Evolutionary conservation across 371 early-diverging fungal genomes (phyloP).

Genomic region (Gilbertella persicaria): DNA sequence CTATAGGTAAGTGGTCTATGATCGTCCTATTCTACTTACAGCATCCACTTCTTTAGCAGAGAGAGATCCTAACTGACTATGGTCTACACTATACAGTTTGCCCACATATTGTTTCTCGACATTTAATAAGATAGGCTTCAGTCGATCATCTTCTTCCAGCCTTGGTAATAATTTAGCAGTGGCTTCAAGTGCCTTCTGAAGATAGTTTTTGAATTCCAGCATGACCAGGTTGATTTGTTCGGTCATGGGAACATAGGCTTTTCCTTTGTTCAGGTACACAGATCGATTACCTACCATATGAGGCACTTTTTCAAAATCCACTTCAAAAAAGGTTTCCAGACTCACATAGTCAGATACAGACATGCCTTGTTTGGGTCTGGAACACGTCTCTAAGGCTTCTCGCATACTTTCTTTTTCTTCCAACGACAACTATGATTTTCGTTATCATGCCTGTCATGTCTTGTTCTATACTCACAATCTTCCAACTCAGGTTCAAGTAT

Average conservation of each 20-base stretch:
- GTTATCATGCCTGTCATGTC: background rate
- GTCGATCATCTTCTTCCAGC: slow-evolving; percentile 93
- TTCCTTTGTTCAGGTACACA: slow-evolving; percentile 76
- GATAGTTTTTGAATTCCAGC: slow-evolving; percentile 70
- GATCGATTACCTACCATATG: slow-evolving; percentile 72
- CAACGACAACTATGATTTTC: slow-evolving; percentile 6
- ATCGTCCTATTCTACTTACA: slow-evolving; percentile 29
- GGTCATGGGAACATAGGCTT: slow-evolving; percentile 81
- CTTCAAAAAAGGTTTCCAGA: slow-evolving; percentile 57
- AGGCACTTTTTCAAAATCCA: slow-evolving; percentile 86
- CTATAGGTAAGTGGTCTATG: background rate
- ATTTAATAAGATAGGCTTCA: slow-evolving; percentile 84
- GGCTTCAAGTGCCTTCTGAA: slow-evolving; percentile 30
- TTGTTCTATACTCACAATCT: slow-evolving; percentile 38
- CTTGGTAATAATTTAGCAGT: slow-evolving; percentile 77
- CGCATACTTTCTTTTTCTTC: slow-evolving; percentile 24
- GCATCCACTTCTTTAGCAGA: slow-evolving; percentile 66
- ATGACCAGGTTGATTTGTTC: slow-evolving; percentile 78
- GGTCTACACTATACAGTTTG: slow-evolving; percentile 50
- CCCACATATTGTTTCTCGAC: slow-evolving; percentile 85
- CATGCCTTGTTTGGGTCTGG: slow-evolving; percentile 6
- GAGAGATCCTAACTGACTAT: slow-evolving; percentile 52
- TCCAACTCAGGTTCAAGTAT: slow-evolving; percentile 57
- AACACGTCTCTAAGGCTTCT: slow-evolving; percentile 13
- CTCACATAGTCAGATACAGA: slow-evolving; percentile 25